Conservation (phyloP, 2,329 filamentous ascomycete genomes). For the Gremmenia infestans region DNA sequence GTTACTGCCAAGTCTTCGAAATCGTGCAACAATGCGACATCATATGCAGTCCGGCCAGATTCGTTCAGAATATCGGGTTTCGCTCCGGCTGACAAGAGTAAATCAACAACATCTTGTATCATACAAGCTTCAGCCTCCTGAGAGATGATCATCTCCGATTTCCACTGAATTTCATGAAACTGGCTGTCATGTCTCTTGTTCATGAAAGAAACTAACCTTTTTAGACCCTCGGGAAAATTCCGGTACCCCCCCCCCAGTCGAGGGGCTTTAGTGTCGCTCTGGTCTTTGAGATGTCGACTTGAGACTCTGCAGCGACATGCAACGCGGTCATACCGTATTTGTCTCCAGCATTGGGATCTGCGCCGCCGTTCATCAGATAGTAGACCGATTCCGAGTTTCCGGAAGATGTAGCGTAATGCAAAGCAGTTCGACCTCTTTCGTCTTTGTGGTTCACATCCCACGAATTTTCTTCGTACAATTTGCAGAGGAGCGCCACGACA, state of each 20-base stretch:
- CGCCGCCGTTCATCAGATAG: background rate
- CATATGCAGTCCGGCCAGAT: background rate
- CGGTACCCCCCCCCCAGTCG: background rate
- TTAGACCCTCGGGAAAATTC: background rate
- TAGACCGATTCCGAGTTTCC: conserved; percentile 3
- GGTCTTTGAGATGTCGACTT: background rate
- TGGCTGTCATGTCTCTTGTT: background rate
- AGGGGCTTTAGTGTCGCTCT: background rate
- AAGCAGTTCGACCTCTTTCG: background rate
- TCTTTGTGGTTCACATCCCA: conserved; percentile 48
- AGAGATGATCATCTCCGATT: background rate
- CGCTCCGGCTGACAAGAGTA: background rate
- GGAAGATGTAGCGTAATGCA: conserved; percentile 1
- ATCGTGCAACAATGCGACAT: background rate
- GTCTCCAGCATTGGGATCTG: conserved; percentile 40
- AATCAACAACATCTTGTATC: background rate
- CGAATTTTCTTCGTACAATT: background rate
- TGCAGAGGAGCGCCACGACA: conserved; percentile 28
- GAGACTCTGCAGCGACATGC: conserved; percentile 59
- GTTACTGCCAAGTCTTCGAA: background rate
- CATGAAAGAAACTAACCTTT: background rate
- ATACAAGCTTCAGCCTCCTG: background rate
- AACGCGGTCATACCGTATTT: background rate
- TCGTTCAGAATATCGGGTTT: background rate
- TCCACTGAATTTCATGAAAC: background rate